phyloP scores from a whole-genome alignment of 1,284 basidiomycete species.

The Fomitiporia mediterranea region DNA sequence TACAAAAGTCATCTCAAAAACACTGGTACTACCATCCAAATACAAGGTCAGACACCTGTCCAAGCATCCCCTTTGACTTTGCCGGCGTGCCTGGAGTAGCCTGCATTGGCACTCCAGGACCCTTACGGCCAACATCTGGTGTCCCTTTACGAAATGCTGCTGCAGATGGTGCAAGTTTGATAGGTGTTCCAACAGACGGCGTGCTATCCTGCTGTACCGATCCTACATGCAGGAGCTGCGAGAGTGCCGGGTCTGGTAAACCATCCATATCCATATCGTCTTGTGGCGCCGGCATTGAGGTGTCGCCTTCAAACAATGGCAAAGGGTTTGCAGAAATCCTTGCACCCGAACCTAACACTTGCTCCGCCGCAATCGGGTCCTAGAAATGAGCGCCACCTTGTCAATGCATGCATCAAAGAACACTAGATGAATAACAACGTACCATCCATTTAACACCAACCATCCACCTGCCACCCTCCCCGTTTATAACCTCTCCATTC shows the following conservation, averaged over 20 bases:
- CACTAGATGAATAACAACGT: slow-evolving; percentile 28
- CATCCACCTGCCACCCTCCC: slow-evolving; percentile 63
- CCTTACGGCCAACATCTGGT: slow-evolving; percentile 30
- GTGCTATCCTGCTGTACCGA: slow-evolving; percentile 25
- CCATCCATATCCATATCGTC: too few species aligned
- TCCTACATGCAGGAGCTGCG: slow-evolving; percentile 37
- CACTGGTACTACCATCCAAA: slow-evolving; percentile 57
- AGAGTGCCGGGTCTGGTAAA: slow-evolving; percentile 1
- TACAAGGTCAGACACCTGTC: slow-evolving; percentile 70
- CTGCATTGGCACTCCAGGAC: slow-evolving; percentile 23
- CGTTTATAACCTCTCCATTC: slow-evolving; percentile 64
- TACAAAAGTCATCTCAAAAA: too few species aligned
- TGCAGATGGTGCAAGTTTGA: slow-evolving; percentile 62
- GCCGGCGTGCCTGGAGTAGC: slow-evolving; percentile 34
- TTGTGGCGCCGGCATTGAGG: too few species aligned
- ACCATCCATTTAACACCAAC: slow-evolving; percentile 78
- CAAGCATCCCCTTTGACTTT: slow-evolving; percentile 49
- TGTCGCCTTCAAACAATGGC: not conserved
- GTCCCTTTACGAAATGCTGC: slow-evolving; percentile 57
- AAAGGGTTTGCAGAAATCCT: not conserved
- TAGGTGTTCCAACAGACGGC: slow-evolving; percentile 54
- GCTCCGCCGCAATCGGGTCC: slow-evolving; percentile 14
- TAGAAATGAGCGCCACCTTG: not conserved
- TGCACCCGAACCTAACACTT: slow-evolving; percentile 18
- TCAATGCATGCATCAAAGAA: not conserved